Conservation (phyloP, 495 filamentous ascomycete genomes). For the Tuber magnatum region DNA sequence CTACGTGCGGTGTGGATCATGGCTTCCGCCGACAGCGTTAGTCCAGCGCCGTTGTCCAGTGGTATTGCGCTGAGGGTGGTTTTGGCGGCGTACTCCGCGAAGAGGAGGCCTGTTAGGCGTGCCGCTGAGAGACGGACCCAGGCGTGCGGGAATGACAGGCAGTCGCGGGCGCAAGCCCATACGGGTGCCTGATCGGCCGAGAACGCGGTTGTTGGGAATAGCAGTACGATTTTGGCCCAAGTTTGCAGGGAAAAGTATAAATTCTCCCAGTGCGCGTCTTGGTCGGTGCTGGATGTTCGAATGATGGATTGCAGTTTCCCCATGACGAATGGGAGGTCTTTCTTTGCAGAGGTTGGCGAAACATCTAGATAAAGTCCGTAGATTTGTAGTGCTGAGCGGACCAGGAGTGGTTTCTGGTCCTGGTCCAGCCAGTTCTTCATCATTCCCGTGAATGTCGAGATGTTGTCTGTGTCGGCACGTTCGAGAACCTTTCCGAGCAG, state of each 20-base stretch:
- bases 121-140: constrained; percentile 71
- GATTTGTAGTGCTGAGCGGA: constrained; percentile 66
- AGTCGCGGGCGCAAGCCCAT: constrained; percentile 60
- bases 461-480: constrained; percentile 65
- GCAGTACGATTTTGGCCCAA: constrained; percentile 59
- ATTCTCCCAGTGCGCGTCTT: constrained; percentile 62
- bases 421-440: constrained; percentile 72
- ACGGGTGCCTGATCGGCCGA: constrained; percentile 50
- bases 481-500: constrained; percentile 73
- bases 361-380: constrained; percentile 78
- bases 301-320: constrained; percentile 47
- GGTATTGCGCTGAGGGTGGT: constrained; percentile 54
- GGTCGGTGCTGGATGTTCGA: constrained; percentile 46
- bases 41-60: constrained; percentile 60
- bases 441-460: constrained; percentile 59
- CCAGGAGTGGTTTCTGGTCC: constrained; percentile 59
- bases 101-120: constrained; percentile 65
- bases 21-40: constrained; percentile 53
- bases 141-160: constrained; percentile 63
- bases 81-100: constrained; percentile 66
- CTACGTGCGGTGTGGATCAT: constrained; percentile 60
- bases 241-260: constrained; percentile 66
- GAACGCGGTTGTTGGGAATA: constrained; percentile 56
- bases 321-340: constrained; percentile 39
- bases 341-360: constrained; percentile 45